Evolutionary conservation across 495 filamentous ascomycete species (phyloP).

Genomic region (Barbatosphaeria neglecta): DNA sequence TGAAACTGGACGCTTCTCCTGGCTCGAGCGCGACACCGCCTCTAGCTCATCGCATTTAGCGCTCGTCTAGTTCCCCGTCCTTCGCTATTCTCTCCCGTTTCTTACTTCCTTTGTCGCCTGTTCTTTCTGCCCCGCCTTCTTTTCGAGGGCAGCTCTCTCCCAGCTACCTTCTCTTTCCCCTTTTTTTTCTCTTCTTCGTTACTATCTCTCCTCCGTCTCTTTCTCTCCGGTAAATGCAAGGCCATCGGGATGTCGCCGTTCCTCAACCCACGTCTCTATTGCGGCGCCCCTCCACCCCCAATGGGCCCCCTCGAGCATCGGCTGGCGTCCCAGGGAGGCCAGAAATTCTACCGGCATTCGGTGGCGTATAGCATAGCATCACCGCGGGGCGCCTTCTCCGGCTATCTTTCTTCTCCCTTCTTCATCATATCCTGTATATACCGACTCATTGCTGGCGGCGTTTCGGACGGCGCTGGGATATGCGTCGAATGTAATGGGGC

Average conservation of each 20-base stretch:
- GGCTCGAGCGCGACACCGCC: background rate
- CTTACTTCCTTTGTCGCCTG: slow-evolving; percentile 1
- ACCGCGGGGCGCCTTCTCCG: background rate
- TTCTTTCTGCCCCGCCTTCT: background rate
- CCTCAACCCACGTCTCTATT: no score
- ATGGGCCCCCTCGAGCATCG: no score
- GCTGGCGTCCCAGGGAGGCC: no score
- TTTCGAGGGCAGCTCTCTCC: no score
- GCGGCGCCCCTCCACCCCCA: no score
- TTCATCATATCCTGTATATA: background rate
- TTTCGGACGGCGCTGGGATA: slow-evolving; percentile 1
- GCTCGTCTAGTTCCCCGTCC: background rate
- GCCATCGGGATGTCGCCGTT: no score
- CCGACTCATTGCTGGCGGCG: background rate
- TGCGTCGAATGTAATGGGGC: background rate
- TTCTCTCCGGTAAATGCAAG: no score
- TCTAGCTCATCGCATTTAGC: background rate
- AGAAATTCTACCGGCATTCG: no score
- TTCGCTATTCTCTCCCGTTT: background rate
- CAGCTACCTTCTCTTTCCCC: no score
- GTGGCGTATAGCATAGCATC: slow-evolving; percentile 1
- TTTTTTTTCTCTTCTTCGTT: no score
- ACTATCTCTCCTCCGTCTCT: no score
- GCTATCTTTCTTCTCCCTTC: no score
- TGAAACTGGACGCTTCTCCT: background rate